phyloP scores from a whole-genome alignment of 139 green algal species.

The Haematococcus lacustris region DNA sequence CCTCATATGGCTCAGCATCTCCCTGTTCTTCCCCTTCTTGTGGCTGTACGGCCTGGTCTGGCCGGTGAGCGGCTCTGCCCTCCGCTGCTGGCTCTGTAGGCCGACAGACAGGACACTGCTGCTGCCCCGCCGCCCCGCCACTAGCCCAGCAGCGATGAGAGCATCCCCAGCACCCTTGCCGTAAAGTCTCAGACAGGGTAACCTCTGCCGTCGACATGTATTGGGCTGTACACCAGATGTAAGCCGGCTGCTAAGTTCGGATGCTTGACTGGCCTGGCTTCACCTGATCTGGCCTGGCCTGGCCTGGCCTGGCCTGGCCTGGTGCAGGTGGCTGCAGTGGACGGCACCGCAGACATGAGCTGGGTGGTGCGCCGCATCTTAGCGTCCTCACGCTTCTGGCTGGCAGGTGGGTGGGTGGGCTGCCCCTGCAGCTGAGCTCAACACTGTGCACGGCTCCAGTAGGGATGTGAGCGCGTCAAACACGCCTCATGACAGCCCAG shows the following conservation, averaged over 20 bases:
- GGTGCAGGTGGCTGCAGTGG: constrained; percentile 12
- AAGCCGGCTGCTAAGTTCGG: neutral
- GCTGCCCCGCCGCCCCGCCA: neutral
- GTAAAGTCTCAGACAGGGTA: neutral
- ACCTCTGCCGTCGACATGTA: neutral
- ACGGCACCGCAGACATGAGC: constrained; percentile 47
- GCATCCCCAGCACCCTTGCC: neutral
- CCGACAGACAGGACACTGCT: neutral
- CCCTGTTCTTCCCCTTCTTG: constrained; percentile 51
- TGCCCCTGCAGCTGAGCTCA: neutral
- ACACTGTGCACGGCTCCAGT: neutral
- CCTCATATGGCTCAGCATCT: constrained; percentile 40
- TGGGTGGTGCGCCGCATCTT: constrained; percentile 38
- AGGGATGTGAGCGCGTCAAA: neutral
- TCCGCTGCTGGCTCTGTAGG: neutral
- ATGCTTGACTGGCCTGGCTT: no score
- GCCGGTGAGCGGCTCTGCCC: constrained; percentile 11
- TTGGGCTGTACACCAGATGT: neutral
- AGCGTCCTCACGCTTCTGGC: constrained; percentile 32
- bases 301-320: neutral
- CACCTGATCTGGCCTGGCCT: neutral
- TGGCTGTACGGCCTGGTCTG: constrained; percentile 41
- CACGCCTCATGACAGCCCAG: neutral
- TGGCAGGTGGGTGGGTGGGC: constrained; percentile 8
- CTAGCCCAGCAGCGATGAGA: neutral